Evolutionary conservation across 352 stramenopile genomes (phyloP).

Genomic region (Globisporangium echinulatum): DNA sequence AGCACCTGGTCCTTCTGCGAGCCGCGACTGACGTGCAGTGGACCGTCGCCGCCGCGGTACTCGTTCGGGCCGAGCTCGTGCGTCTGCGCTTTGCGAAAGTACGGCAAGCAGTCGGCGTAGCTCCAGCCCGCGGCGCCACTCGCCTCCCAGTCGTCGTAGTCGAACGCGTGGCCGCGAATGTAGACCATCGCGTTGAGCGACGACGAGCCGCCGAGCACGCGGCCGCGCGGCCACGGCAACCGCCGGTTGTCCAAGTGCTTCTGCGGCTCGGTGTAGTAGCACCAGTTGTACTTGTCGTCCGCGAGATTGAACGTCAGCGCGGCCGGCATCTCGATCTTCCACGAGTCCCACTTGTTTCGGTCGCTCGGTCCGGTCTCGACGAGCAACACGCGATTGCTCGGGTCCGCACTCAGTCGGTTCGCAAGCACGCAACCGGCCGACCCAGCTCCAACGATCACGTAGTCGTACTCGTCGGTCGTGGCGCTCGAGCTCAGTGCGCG

Average conservation of each 20-base stretch:
- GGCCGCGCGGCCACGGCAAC: slow-evolving; percentile 80
- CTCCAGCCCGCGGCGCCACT: slow-evolving; percentile 75
- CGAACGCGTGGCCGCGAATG: slow-evolving; percentile 80
- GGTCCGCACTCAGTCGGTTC: slow-evolving; percentile 81
- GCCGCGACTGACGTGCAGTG: slow-evolving; percentile 70
- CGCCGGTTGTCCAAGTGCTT: slow-evolving; percentile 71
- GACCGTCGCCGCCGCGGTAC: slow-evolving; percentile 79
- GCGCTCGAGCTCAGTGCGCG: slow-evolving; percentile 19
- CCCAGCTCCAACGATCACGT: slow-evolving; percentile 90
- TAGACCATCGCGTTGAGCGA: slow-evolving; percentile 91
- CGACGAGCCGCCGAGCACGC: slow-evolving; percentile 84
- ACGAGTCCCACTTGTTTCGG: slow-evolving; percentile 81
- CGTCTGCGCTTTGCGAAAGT: slow-evolving; percentile 83
- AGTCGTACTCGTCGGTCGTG: slow-evolving; percentile 66
- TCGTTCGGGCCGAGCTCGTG: slow-evolving; percentile 70
- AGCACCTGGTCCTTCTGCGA: slow-evolving; percentile 78
- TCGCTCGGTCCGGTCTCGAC: slow-evolving; percentile 87
- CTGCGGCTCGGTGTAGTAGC: slow-evolving; percentile 82
- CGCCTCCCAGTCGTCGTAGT: slow-evolving; percentile 84
- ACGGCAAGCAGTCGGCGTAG: slow-evolving; percentile 83
- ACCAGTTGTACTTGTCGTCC: slow-evolving; percentile 87
- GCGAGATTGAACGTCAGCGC: slow-evolving; percentile 81
- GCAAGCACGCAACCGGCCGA: slow-evolving; percentile 89
- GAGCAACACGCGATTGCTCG: slow-evolving; percentile 81
- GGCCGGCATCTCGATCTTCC: slow-evolving; percentile 89